A percentile compares a stretch with the other conserved stretches of the same genome.
These are phyloP conservation scores for Populus simonii DNA, from an alignment of 345 rosid species.

Conservation along the genomic window DNA sequence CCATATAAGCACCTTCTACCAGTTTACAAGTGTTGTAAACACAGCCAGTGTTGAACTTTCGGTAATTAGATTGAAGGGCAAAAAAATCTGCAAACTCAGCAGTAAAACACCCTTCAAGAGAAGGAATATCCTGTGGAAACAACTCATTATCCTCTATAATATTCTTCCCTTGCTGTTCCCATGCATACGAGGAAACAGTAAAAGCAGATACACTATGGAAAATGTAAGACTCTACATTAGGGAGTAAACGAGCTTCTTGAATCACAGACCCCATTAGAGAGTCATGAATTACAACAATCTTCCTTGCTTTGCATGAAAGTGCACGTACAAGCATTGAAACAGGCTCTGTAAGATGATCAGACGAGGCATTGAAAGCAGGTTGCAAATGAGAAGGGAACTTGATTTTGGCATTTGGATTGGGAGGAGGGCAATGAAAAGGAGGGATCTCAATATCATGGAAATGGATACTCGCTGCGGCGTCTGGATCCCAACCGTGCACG, in stretches of 20 bases:
- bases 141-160: background rate
- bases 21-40: constrained; percentile 45
- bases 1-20: constrained; percentile 34
- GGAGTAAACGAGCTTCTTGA: constrained; percentile 25
- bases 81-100: constrained; percentile 30
- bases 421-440: constrained; percentile 29
- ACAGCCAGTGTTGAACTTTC: constrained; percentile 17
- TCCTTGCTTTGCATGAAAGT: constrained; percentile 28
- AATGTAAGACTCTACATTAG: constrained; percentile 36
- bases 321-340: constrained; percentile 18
- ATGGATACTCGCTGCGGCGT: constrained; percentile 10
- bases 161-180: constrained; percentile 22
- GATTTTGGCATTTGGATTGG: constrained; percentile 25
- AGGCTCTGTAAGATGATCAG: constrained; percentile 28
- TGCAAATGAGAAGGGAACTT: constrained; percentile 50
- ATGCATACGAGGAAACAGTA: constrained; percentile 9
- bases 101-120: constrained; percentile 46
- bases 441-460: constrained; percentile 42
- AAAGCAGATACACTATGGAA: constrained; percentile 49
- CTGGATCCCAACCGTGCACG: constrained; percentile 32
- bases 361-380: constrained; percentile 30
- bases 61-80: constrained; percentile 16
- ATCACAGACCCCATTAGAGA: constrained; percentile 45
- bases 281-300: constrained; percentile 36
- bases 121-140: constrained; percentile 23